phyloP scores from a whole-genome alignment of 345 rosid species.

The Camelina sativa region DNA sequence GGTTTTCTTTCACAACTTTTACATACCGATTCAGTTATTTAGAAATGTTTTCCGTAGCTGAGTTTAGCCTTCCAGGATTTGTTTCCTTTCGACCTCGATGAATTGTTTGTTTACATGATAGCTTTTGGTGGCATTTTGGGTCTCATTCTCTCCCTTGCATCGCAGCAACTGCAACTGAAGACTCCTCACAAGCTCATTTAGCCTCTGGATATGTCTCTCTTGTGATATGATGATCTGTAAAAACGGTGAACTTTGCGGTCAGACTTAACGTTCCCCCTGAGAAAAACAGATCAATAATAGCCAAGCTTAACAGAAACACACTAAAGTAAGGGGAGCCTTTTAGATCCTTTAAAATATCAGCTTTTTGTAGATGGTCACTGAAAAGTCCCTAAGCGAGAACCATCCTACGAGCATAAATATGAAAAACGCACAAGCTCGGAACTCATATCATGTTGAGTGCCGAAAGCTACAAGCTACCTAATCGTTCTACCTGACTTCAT shows the following conservation, averaged over 20 bases:
- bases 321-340: neutral
- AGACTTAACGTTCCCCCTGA: neutral
- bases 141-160: conserved; percentile 54
- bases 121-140: conserved; percentile 43
- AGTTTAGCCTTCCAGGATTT: conserved; percentile 55
- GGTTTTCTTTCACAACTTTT: conserved; percentile 1
- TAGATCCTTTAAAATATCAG: neutral
- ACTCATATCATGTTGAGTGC: conserved; percentile 16
- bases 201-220: conserved; percentile 77
- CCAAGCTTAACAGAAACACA: neutral
- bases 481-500: neutral
- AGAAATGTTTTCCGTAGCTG: neutral
- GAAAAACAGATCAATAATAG: neutral
- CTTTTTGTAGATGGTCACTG: neutral
- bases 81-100: conserved; percentile 60
- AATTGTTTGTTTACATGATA: conserved; percentile 49
- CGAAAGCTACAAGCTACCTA: neutral
- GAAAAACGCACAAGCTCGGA: neutral
- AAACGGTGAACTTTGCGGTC: neutral
- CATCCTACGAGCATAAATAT: neutral
- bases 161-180: conserved; percentile 61
- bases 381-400: too few species aligned
- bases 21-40: neutral
- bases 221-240: conserved; percentile 75
- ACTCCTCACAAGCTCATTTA: conserved; percentile 64